A percentile compares a stretch with the other conserved stretches of the same genome.
phyloP scores from a whole-genome alignment of 192 early-diverging fungal species.

The Thamnidium elegans region DNA sequence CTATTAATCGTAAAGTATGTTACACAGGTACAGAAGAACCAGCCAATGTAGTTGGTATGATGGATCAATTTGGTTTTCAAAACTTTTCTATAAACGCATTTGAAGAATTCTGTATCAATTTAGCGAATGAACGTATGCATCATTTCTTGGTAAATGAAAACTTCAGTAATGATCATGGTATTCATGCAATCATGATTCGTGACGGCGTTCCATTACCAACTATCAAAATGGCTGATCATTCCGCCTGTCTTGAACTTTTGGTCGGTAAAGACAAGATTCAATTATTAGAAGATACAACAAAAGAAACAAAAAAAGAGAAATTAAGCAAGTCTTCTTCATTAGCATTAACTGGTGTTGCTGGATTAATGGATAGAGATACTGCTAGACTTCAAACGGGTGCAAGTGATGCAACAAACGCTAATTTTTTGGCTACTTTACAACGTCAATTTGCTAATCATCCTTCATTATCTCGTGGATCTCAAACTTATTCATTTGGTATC shows the following conservation, averaged over 20 bases:
- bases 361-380: slow-evolving; percentile 42
- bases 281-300: too few relatives aligned
- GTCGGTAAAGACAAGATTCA: slow-evolving; percentile 23
- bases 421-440: slow-evolving; percentile 28
- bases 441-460: slow-evolving; percentile 16
- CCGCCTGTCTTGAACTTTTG: slow-evolving; percentile 52
- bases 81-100: slow-evolving; percentile 41
- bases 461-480: slow-evolving; percentile 16
- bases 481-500: slow-evolving; percentile 57
- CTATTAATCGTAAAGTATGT: slow-evolving; percentile 66
- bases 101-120: slow-evolving; percentile 49
- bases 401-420: slow-evolving; percentile 47
- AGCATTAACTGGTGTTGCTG: slow-evolving; percentile 37
- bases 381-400: slow-evolving; percentile 39
- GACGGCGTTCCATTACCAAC: slow-evolving; percentile 60
- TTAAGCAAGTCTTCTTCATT: slow-evolving; percentile 7
- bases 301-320: not conserved
- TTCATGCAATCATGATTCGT: slow-evolving; percentile 52
- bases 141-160: slow-evolving; percentile 44
- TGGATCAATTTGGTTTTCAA: slow-evolving; percentile 66
- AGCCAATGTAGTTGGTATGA: slow-evolving; percentile 64
- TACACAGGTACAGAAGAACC: slow-evolving; percentile 18
- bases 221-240: slow-evolving; percentile 44
- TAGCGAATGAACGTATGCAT: slow-evolving; percentile 46
- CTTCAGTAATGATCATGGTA: slow-evolving; percentile 48